Evolutionary conservation across 768 basidiomycete genomes (phyloP).

Genomic region (Rhodotorula sphaerocarpa): DNA sequence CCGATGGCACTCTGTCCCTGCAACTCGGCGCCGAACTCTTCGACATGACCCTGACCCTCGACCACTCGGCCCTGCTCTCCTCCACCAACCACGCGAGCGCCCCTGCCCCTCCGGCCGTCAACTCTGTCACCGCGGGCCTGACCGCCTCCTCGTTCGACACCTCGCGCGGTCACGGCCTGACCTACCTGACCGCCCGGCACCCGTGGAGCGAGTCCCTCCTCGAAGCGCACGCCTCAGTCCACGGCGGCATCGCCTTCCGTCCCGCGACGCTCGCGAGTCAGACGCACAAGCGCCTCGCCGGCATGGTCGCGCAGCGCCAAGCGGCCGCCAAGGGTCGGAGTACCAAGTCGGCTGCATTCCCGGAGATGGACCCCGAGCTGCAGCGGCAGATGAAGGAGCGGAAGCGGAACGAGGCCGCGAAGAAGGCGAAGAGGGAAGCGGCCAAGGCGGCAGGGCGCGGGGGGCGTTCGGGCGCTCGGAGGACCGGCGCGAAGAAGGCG

Average conservation of each 20-base stretch:
- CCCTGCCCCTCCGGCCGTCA: conserved; percentile 54
- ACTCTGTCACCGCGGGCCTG: conserved; percentile 42
- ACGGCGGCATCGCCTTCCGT: conserved; percentile 71
- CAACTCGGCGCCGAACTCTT: conserved; percentile 89
- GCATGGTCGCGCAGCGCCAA: conserved; percentile 75
- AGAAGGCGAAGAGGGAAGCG: conserved; percentile 25
- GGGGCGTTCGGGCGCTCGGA: neutral
- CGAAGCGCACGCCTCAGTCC: conserved; percentile 75
- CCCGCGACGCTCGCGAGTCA: conserved; percentile 85
- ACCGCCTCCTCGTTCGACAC: conserved; percentile 41
- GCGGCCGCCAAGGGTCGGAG: conserved; percentile 55
- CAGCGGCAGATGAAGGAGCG: neutral
- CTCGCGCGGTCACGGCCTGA: conserved; percentile 55
- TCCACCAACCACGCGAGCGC: conserved; percentile 39
- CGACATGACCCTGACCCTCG: conserved; percentile 72
- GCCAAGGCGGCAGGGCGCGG: conserved; percentile 4
- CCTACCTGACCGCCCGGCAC: conserved; percentile 78
- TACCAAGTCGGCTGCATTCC: conserved; percentile 53
- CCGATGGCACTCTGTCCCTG: conserved; percentile 82
- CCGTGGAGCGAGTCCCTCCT: conserved; percentile 65
- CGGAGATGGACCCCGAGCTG: neutral
- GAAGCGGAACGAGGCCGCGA: conserved; percentile 23
- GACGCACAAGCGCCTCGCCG: conserved; percentile 79
- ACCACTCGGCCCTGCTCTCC: conserved; percentile 56
- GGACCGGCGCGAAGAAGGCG: conserved; percentile 14